Evolutionary conservation across 73 alveolate species (phyloP), one percentile per base, ranked within the genome.

Genomic region (Tetrahymena thermophila): DNA sequence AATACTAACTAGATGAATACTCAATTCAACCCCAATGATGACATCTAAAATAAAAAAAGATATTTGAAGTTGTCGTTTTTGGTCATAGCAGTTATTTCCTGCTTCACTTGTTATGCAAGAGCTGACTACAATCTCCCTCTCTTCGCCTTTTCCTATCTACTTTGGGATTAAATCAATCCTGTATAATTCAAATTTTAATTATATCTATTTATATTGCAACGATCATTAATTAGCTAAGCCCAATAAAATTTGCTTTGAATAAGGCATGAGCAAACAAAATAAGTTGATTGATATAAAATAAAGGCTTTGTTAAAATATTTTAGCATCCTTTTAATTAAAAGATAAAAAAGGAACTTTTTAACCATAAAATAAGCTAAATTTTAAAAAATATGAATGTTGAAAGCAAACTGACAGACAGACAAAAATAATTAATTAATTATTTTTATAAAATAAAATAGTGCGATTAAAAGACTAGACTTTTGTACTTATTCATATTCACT

Each of bases 91-190:
- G 93, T 94, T 56, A 94, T 94, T 28, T 83, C 96, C 34, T 94
- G 96, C 34, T 95, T 95, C 40, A 95, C 97, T 43, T 95, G 97
- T 31, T 95, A 95, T 43, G 97, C 97, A 25, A 44, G 97, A 95
- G 95, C 97, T 85, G 97, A 95, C 94, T 95, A 95, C 94, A 95
- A 95, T 85, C 85, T 95, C 57, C 97, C 97, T 5, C 94, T 95
- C 35, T 95, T 95, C 93, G 97, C 97, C 42, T 95, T 95, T 37
- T 94, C 97, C n/a, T 95, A 95, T 56, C 55, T 95, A 21, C 85
- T 95, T 37, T 95, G 97, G 97, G 97, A 95, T 56, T 85, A 85
- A 55, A 93, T 56, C 38, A 85, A 94, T 35, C 97, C 97, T 19
- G 97, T 95, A 95, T 44, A 10, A 34, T n/a, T 37, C 37, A 10